A percentile compares a stretch with the other conserved stretches of the same genome.
These are phyloP conservation scores for Solanum appendiculatum DNA, from an alignment of 257 asterid genomes.

Conservation along the genomic window DNA sequence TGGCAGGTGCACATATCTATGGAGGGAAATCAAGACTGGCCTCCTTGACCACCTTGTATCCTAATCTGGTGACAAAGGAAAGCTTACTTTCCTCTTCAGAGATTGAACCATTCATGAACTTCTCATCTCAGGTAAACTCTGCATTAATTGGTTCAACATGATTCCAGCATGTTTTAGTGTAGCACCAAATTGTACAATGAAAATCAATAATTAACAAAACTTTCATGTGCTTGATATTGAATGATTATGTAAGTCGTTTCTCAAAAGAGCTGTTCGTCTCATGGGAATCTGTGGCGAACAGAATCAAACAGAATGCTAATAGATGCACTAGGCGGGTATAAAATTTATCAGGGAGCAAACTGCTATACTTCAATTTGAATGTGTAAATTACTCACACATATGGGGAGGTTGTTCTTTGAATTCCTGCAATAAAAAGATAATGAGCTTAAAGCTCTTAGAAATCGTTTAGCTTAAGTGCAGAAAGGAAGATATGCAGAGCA, in stretches of 20 bases:
- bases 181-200: background rate
- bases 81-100: slow-evolving; percentile 74
- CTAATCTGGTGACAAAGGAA: slow-evolving; percentile 87
- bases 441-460: background rate
- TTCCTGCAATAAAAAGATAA: background rate
- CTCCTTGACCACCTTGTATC: slow-evolving; percentile 81
- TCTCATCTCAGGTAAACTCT: slow-evolving; percentile 80
- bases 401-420: background rate
- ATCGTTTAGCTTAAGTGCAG: background rate
- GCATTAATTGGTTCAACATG: background rate
- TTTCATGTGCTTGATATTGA: background rate
- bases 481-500: background rate
- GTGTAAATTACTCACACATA: background rate
- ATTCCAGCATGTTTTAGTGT: background rate
- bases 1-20: slow-evolving; percentile 93
- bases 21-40: slow-evolving; percentile 85
- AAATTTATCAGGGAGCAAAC: background rate
- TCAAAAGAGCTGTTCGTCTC: background rate
- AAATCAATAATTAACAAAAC: background rate
- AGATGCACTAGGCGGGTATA: background rate
- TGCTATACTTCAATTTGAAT: background rate
- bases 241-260: background rate
- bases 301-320: background rate
- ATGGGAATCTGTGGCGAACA: background rate
- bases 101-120: slow-evolving; percentile 65